phyloP scores from a whole-genome alignment of 1,284 basidiomycete species.

The Mycena sp. region DNA sequence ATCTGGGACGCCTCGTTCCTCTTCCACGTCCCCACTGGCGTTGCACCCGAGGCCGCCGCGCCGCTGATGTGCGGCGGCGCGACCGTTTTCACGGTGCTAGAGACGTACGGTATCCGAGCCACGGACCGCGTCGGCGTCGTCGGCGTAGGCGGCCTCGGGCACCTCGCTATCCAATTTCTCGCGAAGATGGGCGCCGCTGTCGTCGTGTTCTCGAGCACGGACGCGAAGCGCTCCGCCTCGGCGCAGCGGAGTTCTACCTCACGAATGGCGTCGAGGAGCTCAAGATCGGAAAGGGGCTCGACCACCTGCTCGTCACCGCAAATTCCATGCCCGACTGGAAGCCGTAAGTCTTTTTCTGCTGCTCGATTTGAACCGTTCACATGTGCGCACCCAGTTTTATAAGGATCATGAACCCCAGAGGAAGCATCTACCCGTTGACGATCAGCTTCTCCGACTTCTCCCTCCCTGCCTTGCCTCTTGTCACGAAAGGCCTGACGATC shows the following conservation, averaged over 20 bases:
- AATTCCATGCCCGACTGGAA: conserved; percentile 31
- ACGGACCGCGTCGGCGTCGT: conserved; percentile 47
- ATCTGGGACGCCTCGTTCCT: conserved; percentile 43
- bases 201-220: conserved; percentile 66
- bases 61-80: conserved; percentile 50
- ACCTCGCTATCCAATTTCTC: conserved; percentile 49
- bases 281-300: conserved; percentile 28
- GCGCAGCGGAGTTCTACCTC: conserved; percentile 54
- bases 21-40: conserved; percentile 43
- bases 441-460: conserved; percentile 7
- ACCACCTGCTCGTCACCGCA: conserved; percentile 30
- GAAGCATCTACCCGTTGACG: conserved; percentile 15
- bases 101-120: conserved; percentile 32
- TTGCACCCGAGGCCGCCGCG: conserved; percentile 43
- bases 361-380: too few species aligned
- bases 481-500: conserved; percentile 3
- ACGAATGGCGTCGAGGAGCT: conserved; percentile 37
- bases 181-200: conserved; percentile 62
- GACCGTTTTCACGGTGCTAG: conserved; percentile 42
- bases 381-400: too few species aligned
- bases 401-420: too few species aligned
- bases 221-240: conserved; percentile 63
- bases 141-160: conserved; percentile 48
- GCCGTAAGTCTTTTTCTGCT: not conserved
- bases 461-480: conserved; percentile 22